phyloP scores from a whole-genome alignment of 2,329 filamentous ascomycete genomes.

The Cryphonectria naterciae region DNA sequence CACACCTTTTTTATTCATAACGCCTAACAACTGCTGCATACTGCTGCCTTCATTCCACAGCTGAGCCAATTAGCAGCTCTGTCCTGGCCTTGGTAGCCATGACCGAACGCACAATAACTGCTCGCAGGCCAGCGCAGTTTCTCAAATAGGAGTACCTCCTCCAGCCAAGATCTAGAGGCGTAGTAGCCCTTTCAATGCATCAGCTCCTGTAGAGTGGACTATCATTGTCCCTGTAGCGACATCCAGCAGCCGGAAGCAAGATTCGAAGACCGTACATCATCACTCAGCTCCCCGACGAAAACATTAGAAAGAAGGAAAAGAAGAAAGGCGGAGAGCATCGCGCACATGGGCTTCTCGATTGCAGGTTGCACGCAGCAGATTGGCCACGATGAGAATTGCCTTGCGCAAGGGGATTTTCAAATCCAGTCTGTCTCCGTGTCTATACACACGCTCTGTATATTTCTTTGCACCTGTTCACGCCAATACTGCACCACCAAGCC shows the following conservation, averaged over 20 bases:
- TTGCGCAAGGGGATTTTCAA: slow-evolving; percentile 30
- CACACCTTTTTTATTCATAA: neutral
- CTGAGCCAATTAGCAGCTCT: too few species aligned
- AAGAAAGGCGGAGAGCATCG: slow-evolving; percentile 22
- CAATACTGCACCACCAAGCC: neutral
- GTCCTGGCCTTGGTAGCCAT: too few species aligned
- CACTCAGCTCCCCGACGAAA: slow-evolving; percentile 3
- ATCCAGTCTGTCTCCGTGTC: neutral
- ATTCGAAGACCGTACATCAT: too few species aligned
- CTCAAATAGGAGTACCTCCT: too few species aligned
- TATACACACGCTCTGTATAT: neutral
- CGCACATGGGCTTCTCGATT: slow-evolving; percentile 16
- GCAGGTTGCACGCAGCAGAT: slow-evolving; percentile 29
- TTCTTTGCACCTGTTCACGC: neutral
- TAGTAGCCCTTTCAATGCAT: too few species aligned
- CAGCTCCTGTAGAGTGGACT: neutral
- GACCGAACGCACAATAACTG: too few species aligned
- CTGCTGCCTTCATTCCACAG: too few species aligned
- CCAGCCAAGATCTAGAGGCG: too few species aligned
- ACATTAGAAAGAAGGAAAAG: too few species aligned
- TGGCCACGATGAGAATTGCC: neutral
- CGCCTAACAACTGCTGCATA: neutral
- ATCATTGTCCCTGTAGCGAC: slow-evolving; percentile 3
- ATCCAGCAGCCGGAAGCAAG: slow-evolving; percentile 7
- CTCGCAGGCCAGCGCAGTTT: too few species aligned